Base-by-base conservation (phyloP, 352 stramenopile genomes). In the Globisporangium camurandrum region DNA sequence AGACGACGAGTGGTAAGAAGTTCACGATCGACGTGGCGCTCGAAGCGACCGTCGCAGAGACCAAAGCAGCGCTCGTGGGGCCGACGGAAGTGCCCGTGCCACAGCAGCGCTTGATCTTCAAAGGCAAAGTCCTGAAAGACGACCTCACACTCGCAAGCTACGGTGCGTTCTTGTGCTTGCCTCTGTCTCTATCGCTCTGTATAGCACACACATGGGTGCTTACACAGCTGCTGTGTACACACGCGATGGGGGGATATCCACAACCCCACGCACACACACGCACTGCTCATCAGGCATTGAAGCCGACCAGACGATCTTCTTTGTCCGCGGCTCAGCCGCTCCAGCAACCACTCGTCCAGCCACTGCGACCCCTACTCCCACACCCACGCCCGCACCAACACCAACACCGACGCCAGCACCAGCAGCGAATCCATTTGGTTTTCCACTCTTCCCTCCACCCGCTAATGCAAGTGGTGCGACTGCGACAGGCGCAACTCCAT, bases 91-190 rank as follows among this genome's bases (percentile, higher is more conserved):
- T 95, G 16, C 63, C 82, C 0, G 65, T 68, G n/a, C 53, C 67
- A 41, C 79, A 89, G 50, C 86, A 96, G 63, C 80, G 86, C 4
- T 74, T 95, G 49, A 95, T 95, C 50, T 87, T 86, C 66, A 92
- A 93, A 61, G 86, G 86, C 48, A 96, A 94, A 61, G 80, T 96
- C 50, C 77, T 96, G 49, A 92, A 95, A 60, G 85, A 96, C 60
- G 85, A 95, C 14, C 63, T 76, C 37, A 93, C 83, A 20, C 69
- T 95, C 43, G 64, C 67, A 19, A 87, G 77, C 59, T 96, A 95
- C 63, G 79, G 77, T 89, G 59, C 26, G 61, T 60, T n/a, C 30
- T 40, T 26, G 5, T 19, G 14, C 9, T 16, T 41, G 36, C 23
- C 5, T 14, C n/a, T 41, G 5, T 1, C 3, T 20, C 27, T 19